Percentiles rank a stretch among this genome's conserved stretches.
These are phyloP conservation scores for Pochonia chlamydosporia DNA, from an alignment of 2,329 filamentous ascomycete genomes.

Conservation along the genomic window DNA sequence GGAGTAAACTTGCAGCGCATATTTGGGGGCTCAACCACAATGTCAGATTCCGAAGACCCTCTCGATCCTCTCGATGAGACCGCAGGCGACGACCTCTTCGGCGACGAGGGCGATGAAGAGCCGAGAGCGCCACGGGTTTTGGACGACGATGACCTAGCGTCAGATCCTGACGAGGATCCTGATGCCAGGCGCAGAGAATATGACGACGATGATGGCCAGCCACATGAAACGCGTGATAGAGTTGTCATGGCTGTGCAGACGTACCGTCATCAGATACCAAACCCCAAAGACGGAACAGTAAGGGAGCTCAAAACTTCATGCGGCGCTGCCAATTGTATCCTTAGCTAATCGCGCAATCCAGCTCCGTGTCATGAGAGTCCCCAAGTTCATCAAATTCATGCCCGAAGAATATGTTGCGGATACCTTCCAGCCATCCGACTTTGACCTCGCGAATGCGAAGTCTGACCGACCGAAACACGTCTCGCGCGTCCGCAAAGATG, in stretches of 20 bases:
- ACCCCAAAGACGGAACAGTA: conserved; percentile 66
- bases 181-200: conserved; percentile 27
- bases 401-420: conserved; percentile 61
- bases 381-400: conserved; percentile 65
- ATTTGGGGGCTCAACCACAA: conserved; percentile 18
- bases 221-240: conserved; percentile 43
- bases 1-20: neutral
- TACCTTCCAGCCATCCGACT: conserved; percentile 56
- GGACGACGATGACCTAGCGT: conserved; percentile 55
- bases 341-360: conserved; percentile 22
- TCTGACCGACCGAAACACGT: conserved; percentile 57
- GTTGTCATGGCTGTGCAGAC: conserved; percentile 59
- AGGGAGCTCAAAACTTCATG: conserved; percentile 16
- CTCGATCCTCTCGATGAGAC: conserved; percentile 45
- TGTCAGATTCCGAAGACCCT: conserved; percentile 53
- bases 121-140: conserved; percentile 50
- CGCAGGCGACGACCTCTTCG: conserved; percentile 57
- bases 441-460: conserved; percentile 47
- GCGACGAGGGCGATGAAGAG: conserved; percentile 56
- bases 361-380: conserved; percentile 66
- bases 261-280: conserved; percentile 64
- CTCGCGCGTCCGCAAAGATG: conserved; percentile 63
- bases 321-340: too few relatives aligned
- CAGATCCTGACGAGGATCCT: conserved; percentile 42
- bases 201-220: conserved; percentile 40